Base-by-base conservation (phyloP, 371 early-diverging fungal genomes). In the Blakeslea trispora region DNA sequence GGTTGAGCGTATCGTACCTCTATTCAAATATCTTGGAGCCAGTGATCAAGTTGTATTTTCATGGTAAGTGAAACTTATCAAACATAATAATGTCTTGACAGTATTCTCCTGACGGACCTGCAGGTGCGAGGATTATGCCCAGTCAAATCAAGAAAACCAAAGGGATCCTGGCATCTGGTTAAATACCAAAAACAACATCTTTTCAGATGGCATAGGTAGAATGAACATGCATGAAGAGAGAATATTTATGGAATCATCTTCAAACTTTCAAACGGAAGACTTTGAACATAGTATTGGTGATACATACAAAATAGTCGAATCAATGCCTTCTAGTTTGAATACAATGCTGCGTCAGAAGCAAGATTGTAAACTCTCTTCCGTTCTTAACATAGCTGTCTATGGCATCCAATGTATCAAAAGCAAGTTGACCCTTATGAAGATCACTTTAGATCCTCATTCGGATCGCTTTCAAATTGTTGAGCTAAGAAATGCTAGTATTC, bases 221-320 rank as follows among this genome's bases (percentile, higher is more conserved):
- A 35, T 17, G 6, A 23, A 49, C 34, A 41, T 23, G 28, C 41
- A 43, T 21, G 14, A 47, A 21, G 43, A 53, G 22, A 21, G 24
- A 17, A 60, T 60, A 9, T 24, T 48, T 17, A 53, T 60, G 60
- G 60, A 60, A 54, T 43, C 50, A 31, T 60, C 49, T 46, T 55
- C 47, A 13, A 39, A 47, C 40, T 55, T 46, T 47, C 37, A 46
- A 44, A 18, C 31, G 19, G 50, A 53, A 60, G 53, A 50, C 50
- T 41, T 53, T 45, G n/a, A 60, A 23, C 53, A 60, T 22, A 50
- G 49, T 19, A 18, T 54, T 17, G 60, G 49, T 10, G 54, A 53
- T 53, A 53, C 54, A 13, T 48, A 53, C 41, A 59, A 53, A 45
- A 10, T 53, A 19, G 48, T 59, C 24, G 53, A 48, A 24, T 28